Conservation (phyloP, 2,329 filamentous ascomycete genomes). For the Hymenoscyphus fraxineus region DNA sequence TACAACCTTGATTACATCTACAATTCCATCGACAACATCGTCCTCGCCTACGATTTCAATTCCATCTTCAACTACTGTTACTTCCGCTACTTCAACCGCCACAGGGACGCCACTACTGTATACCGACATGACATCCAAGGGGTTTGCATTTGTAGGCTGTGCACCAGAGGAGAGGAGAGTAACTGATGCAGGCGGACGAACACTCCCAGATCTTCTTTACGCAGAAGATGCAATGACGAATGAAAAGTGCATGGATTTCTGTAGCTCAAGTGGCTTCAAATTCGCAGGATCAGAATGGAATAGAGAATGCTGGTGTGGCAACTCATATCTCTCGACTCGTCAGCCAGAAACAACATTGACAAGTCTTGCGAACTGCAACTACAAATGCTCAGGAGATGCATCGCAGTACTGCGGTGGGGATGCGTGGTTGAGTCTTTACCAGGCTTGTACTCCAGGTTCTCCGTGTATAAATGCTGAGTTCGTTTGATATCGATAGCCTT, state of each 20-base stretch:
- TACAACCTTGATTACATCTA: constrained; percentile 4
- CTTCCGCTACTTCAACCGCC: constrained; percentile 1
- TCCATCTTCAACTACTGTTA: not conserved
- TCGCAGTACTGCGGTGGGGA: constrained; percentile 4
- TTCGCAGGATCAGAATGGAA: constrained; percentile 1
- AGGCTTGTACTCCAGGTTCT: not conserved
- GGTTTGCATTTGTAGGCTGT: constrained; percentile 3
- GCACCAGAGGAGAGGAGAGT: constrained; percentile 2
- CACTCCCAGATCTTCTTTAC: not conserved
- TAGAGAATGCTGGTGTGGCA: constrained; percentile 6
- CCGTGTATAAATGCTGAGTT: constrained; percentile 6
- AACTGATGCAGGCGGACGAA: constrained; percentile 2
- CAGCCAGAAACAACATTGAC: not conserved
- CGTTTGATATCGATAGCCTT: not conserved
- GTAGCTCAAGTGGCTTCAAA: not conserved
- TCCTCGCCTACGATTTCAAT: not conserved
- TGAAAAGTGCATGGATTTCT: constrained; percentile 6
- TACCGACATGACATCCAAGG: constrained; percentile 7
- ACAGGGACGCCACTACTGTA: not conserved
- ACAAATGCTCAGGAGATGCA: not conserved
- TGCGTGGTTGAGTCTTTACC: constrained; percentile 9
- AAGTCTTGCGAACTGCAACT: constrained; percentile 3
- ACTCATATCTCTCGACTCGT: not conserved
- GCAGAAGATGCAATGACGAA: constrained; percentile 3
- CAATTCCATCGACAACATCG: not conserved